Evolutionary conservation across 2,329 filamentous ascomycete genomes (phyloP).

Genomic region (Colletotrichum eleusines): DNA sequence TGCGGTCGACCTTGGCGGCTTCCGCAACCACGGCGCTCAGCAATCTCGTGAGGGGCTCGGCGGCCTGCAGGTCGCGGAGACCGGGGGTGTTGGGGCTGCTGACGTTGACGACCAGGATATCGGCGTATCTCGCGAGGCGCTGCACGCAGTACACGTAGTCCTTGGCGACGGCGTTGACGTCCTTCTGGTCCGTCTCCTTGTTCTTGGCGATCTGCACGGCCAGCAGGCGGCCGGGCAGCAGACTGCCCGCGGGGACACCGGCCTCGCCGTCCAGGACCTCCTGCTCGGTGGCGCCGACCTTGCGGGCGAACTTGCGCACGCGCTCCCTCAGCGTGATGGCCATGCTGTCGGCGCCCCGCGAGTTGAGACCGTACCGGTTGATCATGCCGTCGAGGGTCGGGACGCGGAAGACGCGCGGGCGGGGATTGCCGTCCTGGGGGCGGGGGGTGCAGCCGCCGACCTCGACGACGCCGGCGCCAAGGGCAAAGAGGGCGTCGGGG

Average conservation of each 20-base stretch:
- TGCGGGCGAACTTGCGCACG: conserved; percentile 80
- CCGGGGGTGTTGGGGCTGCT: conserved; percentile 97
- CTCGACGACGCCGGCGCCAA: conserved; percentile 90
- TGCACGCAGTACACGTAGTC: conserved; percentile 92
- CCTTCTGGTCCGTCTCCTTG: conserved; percentile 86
- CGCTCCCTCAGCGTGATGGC: conserved; percentile 82
- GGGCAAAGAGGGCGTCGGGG: conserved; percentile 83
- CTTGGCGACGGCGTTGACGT: conserved; percentile 83
- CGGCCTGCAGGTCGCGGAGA: conserved; percentile 85
- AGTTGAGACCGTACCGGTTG: conserved; percentile 97
- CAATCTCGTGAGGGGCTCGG: conserved; percentile 84
- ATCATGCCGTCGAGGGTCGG: conserved; percentile 88
- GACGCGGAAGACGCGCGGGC: conserved; percentile 88
- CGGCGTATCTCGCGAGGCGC: conserved; percentile 86
- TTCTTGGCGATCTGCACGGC: conserved; percentile 98
- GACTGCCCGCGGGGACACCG: conserved; percentile 83
- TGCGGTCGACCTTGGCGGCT: conserved; percentile 76
- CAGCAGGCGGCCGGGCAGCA: conserved; percentile 80
- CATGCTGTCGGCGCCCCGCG: conserved; percentile 87
- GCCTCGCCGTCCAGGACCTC: conserved; percentile 82
- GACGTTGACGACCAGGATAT: conserved; percentile 98
- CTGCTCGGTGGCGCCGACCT: conserved; percentile 76
- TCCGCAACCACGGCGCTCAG: conserved; percentile 86
- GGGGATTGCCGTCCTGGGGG: conserved; percentile 90
- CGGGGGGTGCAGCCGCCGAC: conserved; percentile 90